Conservation (phyloP, 495 filamentous ascomycete species). For the Pseudomonodictys pantanalensis region DNA sequence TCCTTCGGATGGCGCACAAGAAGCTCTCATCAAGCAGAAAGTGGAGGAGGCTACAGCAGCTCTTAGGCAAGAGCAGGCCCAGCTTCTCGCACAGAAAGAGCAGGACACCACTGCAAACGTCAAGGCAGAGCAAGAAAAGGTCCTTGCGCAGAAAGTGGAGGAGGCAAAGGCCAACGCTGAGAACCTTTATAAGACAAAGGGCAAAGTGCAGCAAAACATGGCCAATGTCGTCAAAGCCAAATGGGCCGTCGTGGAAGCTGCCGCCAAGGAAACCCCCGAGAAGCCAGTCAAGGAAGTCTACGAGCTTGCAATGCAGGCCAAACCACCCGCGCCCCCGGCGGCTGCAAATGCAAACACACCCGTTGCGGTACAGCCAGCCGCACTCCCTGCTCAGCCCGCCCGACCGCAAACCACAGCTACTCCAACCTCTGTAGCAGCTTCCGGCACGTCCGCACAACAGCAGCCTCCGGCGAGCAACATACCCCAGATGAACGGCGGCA, state of each 20-base stretch:
- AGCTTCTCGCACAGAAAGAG: no score
- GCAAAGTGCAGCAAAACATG: slow-evolving; percentile 79
- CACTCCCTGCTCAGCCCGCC: no score
- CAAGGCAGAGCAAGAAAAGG: slow-evolving; percentile 46
- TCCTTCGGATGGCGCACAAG: no score
- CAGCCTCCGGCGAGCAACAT: no score
- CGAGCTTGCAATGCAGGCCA: slow-evolving; percentile 67
- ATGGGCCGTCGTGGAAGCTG: slow-evolving; percentile 71
- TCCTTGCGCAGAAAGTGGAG: slow-evolving; percentile 38
- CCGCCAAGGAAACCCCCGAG: slow-evolving; percentile 78
- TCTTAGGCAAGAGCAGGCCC: no score
- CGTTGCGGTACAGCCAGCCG: slow-evolving; percentile 1
- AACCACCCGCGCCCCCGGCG: slow-evolving; percentile 25
- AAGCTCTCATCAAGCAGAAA: slow-evolving; percentile 43
- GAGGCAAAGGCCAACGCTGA: slow-evolving; percentile 48
- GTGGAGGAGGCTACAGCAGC: slow-evolving; percentile 31
- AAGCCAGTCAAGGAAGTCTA: slow-evolving; percentile 80
- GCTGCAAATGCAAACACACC: not conserved
- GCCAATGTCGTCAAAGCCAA: slow-evolving; percentile 63
- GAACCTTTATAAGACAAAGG: slow-evolving; percentile 60
- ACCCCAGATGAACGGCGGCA: no score
- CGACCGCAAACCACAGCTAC: not conserved
- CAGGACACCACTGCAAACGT: slow-evolving; percentile 45
- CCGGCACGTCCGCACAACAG: no score
- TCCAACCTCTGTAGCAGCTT: no score